phyloP scores from a whole-genome alignment of 2,329 filamentous ascomycete species.

The Plenodomus biglobosus region DNA sequence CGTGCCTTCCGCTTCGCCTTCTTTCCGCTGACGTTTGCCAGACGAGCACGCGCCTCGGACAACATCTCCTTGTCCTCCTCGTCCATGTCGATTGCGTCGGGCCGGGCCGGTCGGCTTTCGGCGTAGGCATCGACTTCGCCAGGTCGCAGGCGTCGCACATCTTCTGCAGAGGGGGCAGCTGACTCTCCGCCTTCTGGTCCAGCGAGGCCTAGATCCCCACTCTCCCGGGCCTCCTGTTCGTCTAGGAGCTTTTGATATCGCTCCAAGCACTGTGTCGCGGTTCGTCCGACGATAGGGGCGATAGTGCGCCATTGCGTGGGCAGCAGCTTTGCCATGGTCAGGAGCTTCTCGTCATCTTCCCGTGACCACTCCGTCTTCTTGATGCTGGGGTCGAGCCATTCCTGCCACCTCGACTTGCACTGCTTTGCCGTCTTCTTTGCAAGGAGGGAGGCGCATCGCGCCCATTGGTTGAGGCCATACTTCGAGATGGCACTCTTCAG shows the following conservation, averaged over 20 bases:
- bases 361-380: conserved; percentile 99
- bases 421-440: conserved; percentile 98
- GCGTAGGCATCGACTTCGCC: conserved; percentile 97
- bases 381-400: conserved; percentile 98
- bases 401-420: conserved; percentile 97
- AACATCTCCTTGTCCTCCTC: conserved; percentile 99
- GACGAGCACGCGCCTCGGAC: conserved; percentile 90
- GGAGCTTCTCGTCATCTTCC: conserved; percentile 95
- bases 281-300: conserved; percentile 92
- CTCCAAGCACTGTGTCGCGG: conserved; percentile 94
- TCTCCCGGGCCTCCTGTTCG: conserved; percentile 88
- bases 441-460: conserved; percentile 93
- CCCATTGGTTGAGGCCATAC: conserved; percentile 71
- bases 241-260: conserved; percentile 95
- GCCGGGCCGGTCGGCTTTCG: conserved; percentile 91
- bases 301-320: conserved; percentile 99
- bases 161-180: conserved; percentile 84
- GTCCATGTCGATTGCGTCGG: conserved; percentile 96
- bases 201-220: conserved; percentile 75
- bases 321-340: conserved; percentile 97
- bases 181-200: conserved; percentile 87
- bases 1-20: conserved; percentile 98
- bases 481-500: conserved; percentile 70
- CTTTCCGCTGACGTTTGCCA: conserved; percentile 98
- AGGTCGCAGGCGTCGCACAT: conserved; percentile 83